These are phyloP conservation scores for Trichosporon coremiiforme DNA, from an alignment of 1,284 basidiomycete genomes.

Conservation along the genomic window DNA sequence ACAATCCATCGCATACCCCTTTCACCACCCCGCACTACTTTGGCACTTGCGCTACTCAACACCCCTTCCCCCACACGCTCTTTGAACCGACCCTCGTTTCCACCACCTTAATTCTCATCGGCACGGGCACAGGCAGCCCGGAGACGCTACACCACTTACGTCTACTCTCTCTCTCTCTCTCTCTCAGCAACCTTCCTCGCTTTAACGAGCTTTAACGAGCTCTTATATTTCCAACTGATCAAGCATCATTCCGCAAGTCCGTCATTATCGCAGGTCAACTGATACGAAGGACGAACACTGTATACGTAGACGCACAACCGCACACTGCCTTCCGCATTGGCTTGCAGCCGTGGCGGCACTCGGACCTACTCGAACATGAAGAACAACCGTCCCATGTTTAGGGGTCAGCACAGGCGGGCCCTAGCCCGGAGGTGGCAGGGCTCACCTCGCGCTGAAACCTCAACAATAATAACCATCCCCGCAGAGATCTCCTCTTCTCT, in stretches of 20 bases:
- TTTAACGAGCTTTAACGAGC: neutral
- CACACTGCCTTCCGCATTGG: neutral
- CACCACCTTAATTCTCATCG: neutral
- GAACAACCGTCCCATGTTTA: neutral
- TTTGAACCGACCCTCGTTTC: conserved; percentile 4
- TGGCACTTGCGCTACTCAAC: neutral
- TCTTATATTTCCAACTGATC: neutral
- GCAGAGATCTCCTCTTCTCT: neutral
- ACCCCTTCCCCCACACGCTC: conserved; percentile 3
- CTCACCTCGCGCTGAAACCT: conserved; percentile 1
- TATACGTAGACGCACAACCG: neutral
- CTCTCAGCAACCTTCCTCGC: too few species aligned
- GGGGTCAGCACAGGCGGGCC: neutral
- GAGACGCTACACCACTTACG: neutral
- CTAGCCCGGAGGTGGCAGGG: conserved; percentile 4
- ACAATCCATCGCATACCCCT: neutral
- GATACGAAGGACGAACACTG: neutral
- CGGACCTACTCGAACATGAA: neutral
- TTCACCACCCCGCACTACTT: neutral
- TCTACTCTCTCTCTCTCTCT: neutral
- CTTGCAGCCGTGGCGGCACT: neutral
- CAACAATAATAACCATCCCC: neutral
- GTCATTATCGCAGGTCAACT: neutral
- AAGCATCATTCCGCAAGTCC: neutral
- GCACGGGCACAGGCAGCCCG: neutral